phyloP scores from a whole-genome alignment of 2,329 filamentous ascomycete species.

The Mycogone perniciosa region DNA sequence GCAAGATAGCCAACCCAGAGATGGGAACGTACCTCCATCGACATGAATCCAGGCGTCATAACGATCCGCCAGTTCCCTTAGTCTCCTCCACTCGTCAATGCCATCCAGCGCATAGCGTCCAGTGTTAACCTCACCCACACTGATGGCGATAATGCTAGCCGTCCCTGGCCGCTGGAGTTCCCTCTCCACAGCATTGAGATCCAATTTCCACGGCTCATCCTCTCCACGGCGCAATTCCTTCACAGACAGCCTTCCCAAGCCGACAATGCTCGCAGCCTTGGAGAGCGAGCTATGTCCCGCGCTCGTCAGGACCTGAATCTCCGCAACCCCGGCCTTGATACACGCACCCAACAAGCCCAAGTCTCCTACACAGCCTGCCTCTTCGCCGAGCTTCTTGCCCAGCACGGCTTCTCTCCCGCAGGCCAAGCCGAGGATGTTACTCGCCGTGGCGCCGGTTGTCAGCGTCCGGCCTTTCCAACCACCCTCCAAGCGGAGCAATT shows the following conservation, averaged over 20 bases:
- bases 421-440: conserved; percentile 72
- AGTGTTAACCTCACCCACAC: conserved; percentile 85
- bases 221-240: conserved; percentile 48
- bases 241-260: conserved; percentile 65
- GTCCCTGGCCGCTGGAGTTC: conserved; percentile 47
- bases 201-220: conserved; percentile 60
- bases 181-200: conserved; percentile 58
- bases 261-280: conserved; percentile 78
- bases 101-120: conserved; percentile 64
- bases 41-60: conserved; percentile 83
- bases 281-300: conserved; percentile 75
- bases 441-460: conserved; percentile 62
- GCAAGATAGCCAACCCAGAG: background rate
- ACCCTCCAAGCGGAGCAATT: conserved; percentile 52
- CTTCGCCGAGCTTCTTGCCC: conserved; percentile 25
- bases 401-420: conserved; percentile 60
- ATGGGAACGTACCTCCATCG: conserved; percentile 56
- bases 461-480: conserved; percentile 51
- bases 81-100: conserved; percentile 50
- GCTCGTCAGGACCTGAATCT: conserved; percentile 73
- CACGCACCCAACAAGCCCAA: conserved; percentile 64
- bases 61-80: conserved; percentile 65
- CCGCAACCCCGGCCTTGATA: conserved; percentile 52
- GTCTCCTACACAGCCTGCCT: conserved; percentile 52
- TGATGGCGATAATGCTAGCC: conserved; percentile 73